Evolutionary conservation across 305 asterid genomes (phyloP), one percentile per base, ranked within the genome.

Genomic region (Fraxinus angustifolia): DNA sequence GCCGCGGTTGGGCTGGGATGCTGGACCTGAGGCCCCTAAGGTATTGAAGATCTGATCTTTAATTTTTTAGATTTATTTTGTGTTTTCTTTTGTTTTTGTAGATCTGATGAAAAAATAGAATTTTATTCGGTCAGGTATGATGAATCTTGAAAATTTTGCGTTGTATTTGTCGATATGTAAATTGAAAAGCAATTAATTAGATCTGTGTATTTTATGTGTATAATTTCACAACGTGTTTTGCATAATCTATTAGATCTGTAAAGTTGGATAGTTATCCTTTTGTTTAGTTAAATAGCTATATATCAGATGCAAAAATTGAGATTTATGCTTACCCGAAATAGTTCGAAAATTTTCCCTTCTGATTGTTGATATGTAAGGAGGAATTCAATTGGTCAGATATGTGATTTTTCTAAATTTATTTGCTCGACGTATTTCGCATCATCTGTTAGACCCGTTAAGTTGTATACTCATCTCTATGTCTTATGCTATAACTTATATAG

Each of bases 1-100:
- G 76, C 87, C 75, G 56, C 89, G 91, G 74, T 68, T 87, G 79
- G 91, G 89, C 16, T 89, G 91, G 91, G 91, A 89, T 58, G 89
- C 85, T 28, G 79, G 78, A 50, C 90, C 91, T 26, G 78, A 84
- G 34, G 75, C 65, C 7, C 48, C 76, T 26, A 84, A 86, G 86
- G 86, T 84, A 87, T 8, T 26, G 0, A 65, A 28, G 16, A 77
- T 83, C 83, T 36, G 75, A 35, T 72, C 67, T 38, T 17, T 23
- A 73, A 23, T 3, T 30, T 10, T 30, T 10, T 2, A 36, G 79
- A 79, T 80, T 81, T 80, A 3, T 67, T 35, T 11, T 68, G 33
- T 80, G 48, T 42, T 78, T 42, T 10, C 75, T 42, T 10, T 28
- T 84, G 30, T 60, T 84, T 82, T 73, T 82, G 38, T 84, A 80